A percentile compares a stretch with the other conserved stretches of the same genome.
phyloP scores from a whole-genome alignment of 2,329 filamentous ascomycete genomes.

The Xylariales sp. region DNA sequence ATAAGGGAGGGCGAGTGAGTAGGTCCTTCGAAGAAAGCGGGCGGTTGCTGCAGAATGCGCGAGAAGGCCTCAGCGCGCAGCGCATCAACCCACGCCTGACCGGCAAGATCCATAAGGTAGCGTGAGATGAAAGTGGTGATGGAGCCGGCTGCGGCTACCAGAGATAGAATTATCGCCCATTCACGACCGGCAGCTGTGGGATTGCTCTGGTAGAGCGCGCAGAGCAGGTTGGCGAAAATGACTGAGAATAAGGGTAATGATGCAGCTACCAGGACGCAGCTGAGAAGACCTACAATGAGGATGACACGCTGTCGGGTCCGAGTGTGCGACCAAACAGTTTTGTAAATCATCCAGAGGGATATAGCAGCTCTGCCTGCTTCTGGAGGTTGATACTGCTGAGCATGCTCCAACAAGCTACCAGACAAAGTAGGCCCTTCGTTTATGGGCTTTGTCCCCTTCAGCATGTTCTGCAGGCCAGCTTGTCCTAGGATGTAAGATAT shows the following conservation, averaged over 20 bases:
- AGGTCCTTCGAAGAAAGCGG: conserved; percentile 70
- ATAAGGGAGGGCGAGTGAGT: conserved; percentile 61
- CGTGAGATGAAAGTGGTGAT: conserved; percentile 61
- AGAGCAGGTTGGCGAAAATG: conserved; percentile 67
- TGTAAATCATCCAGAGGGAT: conserved; percentile 52
- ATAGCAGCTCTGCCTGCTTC: neutral
- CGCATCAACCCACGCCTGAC: conserved; percentile 71
- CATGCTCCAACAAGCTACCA: no score
- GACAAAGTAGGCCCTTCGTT: no score
- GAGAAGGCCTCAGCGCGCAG: conserved; percentile 65
- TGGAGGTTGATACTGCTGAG: neutral
- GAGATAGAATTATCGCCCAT: conserved; percentile 69
- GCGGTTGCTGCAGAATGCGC: conserved; percentile 70
- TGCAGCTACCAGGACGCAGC: conserved; percentile 60
- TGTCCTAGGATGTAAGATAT: no score
- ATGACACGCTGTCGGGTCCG: conserved; percentile 42
- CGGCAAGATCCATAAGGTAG: conserved; percentile 67
- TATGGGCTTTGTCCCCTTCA: no score
- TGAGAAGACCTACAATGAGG: conserved; percentile 56
- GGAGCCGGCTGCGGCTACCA: conserved; percentile 64
- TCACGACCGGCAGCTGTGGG: conserved; percentile 43
- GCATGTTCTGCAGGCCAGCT: no score
- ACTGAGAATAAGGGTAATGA: conserved; percentile 73
- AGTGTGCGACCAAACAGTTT: conserved; percentile 67
- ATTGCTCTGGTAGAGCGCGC: conserved; percentile 60